phyloP scores from a whole-genome alignment of 805 yeast genomes.

The Nakazawaea siamensis region DNA sequence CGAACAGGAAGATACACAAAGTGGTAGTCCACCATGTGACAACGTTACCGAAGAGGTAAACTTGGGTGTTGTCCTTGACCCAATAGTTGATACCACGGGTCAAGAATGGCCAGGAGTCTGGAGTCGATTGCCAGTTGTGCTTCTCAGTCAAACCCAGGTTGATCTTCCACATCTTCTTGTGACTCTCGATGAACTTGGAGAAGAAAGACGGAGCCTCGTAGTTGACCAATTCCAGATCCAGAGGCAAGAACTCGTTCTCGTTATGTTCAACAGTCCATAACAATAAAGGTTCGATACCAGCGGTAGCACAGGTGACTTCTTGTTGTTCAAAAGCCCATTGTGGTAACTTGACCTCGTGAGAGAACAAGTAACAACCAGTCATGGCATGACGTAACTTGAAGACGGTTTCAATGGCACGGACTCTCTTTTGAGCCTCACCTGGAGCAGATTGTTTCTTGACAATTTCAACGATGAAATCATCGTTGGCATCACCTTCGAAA shows the following conservation, averaged over 20 bases:
- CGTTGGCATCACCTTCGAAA: slow-evolving; percentile 77
- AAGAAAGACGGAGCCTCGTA: slow-evolving; percentile 48
- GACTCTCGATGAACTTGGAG: slow-evolving; percentile 57
- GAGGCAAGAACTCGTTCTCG: slow-evolving; percentile 37
- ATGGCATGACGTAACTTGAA: slow-evolving; percentile 73
- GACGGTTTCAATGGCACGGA: slow-evolving; percentile 60
- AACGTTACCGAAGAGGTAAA: slow-evolving; percentile 75
- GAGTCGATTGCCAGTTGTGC: slow-evolving; percentile 66
- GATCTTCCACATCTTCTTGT: slow-evolving; percentile 69
- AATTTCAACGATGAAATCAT: slow-evolving; percentile 72
- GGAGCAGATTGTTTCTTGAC: slow-evolving; percentile 42
- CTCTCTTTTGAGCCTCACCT: slow-evolving; percentile 43
- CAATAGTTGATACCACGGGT: slow-evolving; percentile 78
- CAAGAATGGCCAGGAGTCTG: slow-evolving; percentile 68
- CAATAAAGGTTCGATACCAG: slow-evolving; percentile 51
- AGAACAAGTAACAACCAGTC: slow-evolving; percentile 70
- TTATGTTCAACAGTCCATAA: slow-evolving; percentile 74
- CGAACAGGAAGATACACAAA: slow-evolving; percentile 41
- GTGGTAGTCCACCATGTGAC: slow-evolving; percentile 71
- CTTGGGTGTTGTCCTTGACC: slow-evolving; percentile 50
- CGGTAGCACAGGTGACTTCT: slow-evolving; percentile 74
- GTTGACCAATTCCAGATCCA: slow-evolving; percentile 37
- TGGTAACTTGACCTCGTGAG: slow-evolving; percentile 70
- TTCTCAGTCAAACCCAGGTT: slow-evolving; percentile 61
- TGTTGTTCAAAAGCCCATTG: slow-evolving; percentile 81